phyloP scores from a whole-genome alignment of 2,329 filamentous ascomycete species.

The Coniochaeta pulveracea region DNA sequence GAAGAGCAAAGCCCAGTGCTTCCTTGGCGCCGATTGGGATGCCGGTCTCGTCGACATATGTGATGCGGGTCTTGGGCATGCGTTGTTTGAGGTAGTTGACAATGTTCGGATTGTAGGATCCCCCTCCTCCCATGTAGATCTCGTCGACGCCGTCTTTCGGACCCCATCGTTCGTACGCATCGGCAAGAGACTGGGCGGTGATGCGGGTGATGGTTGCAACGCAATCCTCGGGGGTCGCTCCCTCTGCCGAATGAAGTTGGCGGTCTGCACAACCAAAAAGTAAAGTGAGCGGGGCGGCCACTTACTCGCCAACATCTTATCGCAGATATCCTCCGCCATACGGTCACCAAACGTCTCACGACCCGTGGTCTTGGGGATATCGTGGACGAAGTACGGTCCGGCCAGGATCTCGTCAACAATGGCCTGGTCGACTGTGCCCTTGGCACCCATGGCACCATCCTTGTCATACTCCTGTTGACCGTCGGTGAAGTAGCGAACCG shows the following conservation, averaged over 20 bases:
- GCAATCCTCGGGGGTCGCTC: conserved; percentile 3
- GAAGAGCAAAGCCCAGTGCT: background rate
- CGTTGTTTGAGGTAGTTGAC: conserved; percentile 3
- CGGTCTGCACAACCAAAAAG: background rate
- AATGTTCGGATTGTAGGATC: conserved; percentile 4
- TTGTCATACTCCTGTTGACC: conserved; percentile 3
- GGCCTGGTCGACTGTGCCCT: background rate
- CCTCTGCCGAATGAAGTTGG: no score
- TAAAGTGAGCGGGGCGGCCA: background rate
- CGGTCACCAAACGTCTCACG: conserved; percentile 4
- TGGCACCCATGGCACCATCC: conserved; percentile 2
- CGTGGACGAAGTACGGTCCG: conserved; percentile 3
- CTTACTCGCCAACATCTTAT: conserved; percentile 2
- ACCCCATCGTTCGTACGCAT: conserved; percentile 2
- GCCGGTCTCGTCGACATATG: conserved; percentile 3
- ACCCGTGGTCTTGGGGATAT: conserved; percentile 4
- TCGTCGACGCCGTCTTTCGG: conserved; percentile 4
- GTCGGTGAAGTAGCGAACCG: conserved; percentile 1
- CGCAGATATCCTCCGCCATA: conserved; percentile 4
- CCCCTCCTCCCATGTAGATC: conserved; percentile 4
- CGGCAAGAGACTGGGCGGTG: conserved; percentile 2
- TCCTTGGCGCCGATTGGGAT: conserved; percentile 1
- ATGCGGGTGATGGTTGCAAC: conserved; percentile 4
- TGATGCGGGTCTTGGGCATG: conserved; percentile 1
- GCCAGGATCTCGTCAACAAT: conserved; percentile 4